Evolutionary conservation across 2,329 filamentous ascomycete species (phyloP).

Genomic region (Colletotrichum eremochloae): DNA sequence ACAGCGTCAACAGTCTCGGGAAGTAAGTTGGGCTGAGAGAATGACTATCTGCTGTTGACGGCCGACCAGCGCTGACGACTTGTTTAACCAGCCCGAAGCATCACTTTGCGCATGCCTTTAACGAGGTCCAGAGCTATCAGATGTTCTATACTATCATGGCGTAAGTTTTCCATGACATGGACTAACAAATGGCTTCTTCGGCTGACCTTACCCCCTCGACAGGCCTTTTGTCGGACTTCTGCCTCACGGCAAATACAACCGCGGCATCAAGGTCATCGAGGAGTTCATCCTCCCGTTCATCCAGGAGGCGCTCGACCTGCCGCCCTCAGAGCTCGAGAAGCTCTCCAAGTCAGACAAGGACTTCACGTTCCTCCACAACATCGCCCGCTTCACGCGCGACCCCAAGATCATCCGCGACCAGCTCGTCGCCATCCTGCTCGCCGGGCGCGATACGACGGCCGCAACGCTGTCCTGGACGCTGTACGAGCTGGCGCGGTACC

Average conservation of each 20-base stretch:
- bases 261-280: conserved; percentile 75
- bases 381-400: conserved; percentile 77
- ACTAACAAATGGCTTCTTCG: background rate
- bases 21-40: conserved; percentile 48
- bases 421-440: conserved; percentile 76
- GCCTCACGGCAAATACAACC: conserved; percentile 70
- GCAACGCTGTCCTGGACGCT: conserved; percentile 63
- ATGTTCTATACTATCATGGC: conserved; percentile 68
- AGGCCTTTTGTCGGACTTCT: conserved; percentile 72
- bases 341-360: conserved; percentile 75
- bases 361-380: conserved; percentile 83
- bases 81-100: conserved; percentile 59
- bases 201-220: background rate
- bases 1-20: conserved; percentile 63
- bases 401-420: conserved; percentile 79
- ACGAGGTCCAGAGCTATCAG: conserved; percentile 77
- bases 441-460: conserved; percentile 68
- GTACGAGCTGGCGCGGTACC: conserved; percentile 57
- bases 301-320: conserved; percentile 72
- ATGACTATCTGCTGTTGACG: background rate
- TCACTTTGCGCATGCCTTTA: conserved; percentile 78
- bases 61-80: conserved; percentile 43
- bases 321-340: conserved; percentile 75
- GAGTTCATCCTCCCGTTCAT: conserved; percentile 79
- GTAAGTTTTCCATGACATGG: conserved; percentile 45